Evolutionary conservation across 2,329 filamentous ascomycete genomes (phyloP).

Genomic region (Penicillium sp.): DNA sequence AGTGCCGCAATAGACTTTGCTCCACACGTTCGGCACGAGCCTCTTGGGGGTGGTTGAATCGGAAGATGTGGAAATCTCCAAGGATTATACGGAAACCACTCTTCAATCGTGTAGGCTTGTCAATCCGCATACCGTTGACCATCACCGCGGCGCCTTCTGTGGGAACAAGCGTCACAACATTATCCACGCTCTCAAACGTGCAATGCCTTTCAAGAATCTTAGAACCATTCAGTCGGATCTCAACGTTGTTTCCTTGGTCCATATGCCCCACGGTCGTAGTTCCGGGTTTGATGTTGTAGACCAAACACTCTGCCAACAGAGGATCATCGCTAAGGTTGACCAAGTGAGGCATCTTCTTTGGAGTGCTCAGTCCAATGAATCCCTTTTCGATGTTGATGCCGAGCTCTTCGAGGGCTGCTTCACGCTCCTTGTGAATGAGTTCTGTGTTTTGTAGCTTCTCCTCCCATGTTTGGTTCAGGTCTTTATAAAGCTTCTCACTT

Average conservation of each 20-base stretch:
- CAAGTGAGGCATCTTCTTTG: conserved; percentile 98
- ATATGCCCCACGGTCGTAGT: conserved; percentile 92
- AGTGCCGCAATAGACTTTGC: conserved; percentile 80
- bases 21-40: conserved; percentile 87
- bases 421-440: conserved; percentile 94
- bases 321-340: conserved; percentile 97
- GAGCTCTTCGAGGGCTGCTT: conserved; percentile 88
- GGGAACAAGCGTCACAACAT: conserved; percentile 84
- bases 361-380: conserved; percentile 88
- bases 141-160: conserved; percentile 92
- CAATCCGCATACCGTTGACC: conserved; percentile 90
- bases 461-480: conserved; percentile 98
- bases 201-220: conserved; percentile 92
- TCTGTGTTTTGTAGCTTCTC: conserved; percentile 93
- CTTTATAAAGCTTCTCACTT: conserved; percentile 90
- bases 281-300: conserved; percentile 96
- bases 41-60: conserved; percentile 97
- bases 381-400: conserved; percentile 99
- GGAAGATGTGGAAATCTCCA: conserved; percentile 97
- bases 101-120: conserved; percentile 76
- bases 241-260: conserved; percentile 73
- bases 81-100: conserved; percentile 94
- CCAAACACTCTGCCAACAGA: conserved; percentile 86
- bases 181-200: conserved; percentile 87
- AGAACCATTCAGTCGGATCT: conserved; percentile 89